Evolutionary conservation across 2,329 filamentous ascomycete genomes (phyloP).

Genomic region (Delphinella strobiligena): DNA sequence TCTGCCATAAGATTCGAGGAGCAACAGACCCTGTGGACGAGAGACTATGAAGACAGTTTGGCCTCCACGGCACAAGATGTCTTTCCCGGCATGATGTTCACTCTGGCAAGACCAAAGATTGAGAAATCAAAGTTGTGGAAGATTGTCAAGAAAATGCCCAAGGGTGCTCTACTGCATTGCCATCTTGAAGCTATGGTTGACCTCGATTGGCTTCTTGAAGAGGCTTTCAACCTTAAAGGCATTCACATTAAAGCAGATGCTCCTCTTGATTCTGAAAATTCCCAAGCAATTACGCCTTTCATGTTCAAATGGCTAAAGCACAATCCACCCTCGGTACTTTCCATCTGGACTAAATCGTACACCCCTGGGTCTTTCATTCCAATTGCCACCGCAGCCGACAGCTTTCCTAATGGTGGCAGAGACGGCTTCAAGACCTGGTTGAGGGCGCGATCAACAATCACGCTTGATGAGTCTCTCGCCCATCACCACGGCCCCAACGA

Average conservation of each 20-base stretch:
- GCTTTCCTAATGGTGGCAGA: conserved; percentile 61
- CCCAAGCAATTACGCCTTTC: conserved; percentile 44
- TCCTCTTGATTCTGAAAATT: conserved; percentile 42
- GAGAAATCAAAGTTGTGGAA: conserved; percentile 75
- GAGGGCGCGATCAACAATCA: conserved; percentile 59
- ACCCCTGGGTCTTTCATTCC: conserved; percentile 45
- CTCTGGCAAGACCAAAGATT: conserved; percentile 72
- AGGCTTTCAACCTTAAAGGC: conserved; percentile 58
- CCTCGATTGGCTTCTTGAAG: conserved; percentile 64
- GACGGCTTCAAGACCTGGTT: conserved; percentile 68
- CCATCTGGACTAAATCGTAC: conserved; percentile 60
- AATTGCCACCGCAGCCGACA: conserved; percentile 51
- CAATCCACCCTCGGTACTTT: conserved; percentile 28
- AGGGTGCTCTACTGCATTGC: conserved; percentile 74
- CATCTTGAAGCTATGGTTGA: conserved; percentile 89
- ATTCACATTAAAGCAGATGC: conserved; percentile 56
- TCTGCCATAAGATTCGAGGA: conserved; percentile 68
- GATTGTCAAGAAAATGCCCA: conserved; percentile 77
- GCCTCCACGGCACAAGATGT: conserved; percentile 48
- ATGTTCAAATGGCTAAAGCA: conserved; percentile 47
- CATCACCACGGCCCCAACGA: conserved; percentile 76
- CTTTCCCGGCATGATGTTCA: conserved; percentile 90
- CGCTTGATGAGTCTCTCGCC: conserved; percentile 57
- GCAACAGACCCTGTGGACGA: conserved; percentile 63
- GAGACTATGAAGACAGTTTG: conserved; percentile 57